Percentiles rank a stretch among this genome's conserved stretches.
These are phyloP conservation scores for Aspergillus oerlinghausenensis DNA, from an alignment of 2,329 filamentous ascomycete genomes.

Conservation along the genomic window DNA sequence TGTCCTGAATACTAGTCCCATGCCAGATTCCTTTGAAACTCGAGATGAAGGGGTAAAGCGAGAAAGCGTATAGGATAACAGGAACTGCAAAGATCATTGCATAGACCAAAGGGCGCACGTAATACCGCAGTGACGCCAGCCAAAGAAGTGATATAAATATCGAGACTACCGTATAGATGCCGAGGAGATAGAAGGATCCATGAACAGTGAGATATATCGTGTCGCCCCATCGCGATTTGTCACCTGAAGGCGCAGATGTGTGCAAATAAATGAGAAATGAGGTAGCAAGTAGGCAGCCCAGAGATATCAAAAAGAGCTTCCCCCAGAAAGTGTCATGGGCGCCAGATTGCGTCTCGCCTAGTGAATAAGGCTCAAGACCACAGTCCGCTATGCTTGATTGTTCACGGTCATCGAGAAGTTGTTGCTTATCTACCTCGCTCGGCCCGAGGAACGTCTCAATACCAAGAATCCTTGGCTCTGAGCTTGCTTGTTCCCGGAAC, in stretches of 20 bases:
- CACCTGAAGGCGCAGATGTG: slow-evolving; percentile 65
- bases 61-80: slow-evolving; percentile 80
- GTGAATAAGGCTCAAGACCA: slow-evolving; percentile 53
- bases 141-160: slow-evolving; percentile 83
- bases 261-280: slow-evolving; percentile 88
- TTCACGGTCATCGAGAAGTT: slow-evolving; percentile 41
- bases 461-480: slow-evolving; percentile 33
- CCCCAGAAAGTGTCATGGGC: slow-evolving; percentile 88
- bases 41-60: slow-evolving; percentile 82
- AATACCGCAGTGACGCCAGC: slow-evolving; percentile 82
- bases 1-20: slow-evolving; percentile 78
- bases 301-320: slow-evolving; percentile 78
- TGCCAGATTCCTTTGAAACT: slow-evolving; percentile 76
- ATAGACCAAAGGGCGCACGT: slow-evolving; percentile 77
- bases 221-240: slow-evolving; percentile 70
- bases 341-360: slow-evolving; percentile 64
- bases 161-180: slow-evolving; percentile 86
- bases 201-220: slow-evolving; percentile 89
- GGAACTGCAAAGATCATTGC: slow-evolving; percentile 80
- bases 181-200: slow-evolving; percentile 81
- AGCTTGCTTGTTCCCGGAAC: slow-evolving; percentile 45
- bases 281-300: slow-evolving; percentile 80
- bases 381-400: slow-evolving; percentile 48
- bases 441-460: slow-evolving; percentile 43
- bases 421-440: slow-evolving; percentile 50